phyloP scores from a whole-genome alignment of 164 flowering plant species.

The Chimonanthus praecox region DNA sequence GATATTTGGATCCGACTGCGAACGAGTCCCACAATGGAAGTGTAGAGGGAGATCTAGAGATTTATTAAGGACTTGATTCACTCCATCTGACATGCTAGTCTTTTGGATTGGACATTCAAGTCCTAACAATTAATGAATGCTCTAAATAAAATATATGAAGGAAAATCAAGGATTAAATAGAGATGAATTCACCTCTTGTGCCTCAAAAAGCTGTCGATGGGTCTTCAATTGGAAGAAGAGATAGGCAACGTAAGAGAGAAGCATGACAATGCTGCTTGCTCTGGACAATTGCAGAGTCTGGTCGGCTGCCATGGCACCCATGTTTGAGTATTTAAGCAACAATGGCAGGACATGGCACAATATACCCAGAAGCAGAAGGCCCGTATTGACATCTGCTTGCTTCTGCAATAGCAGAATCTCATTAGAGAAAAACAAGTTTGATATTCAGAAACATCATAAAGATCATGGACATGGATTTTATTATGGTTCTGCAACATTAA shows the following conservation, averaged over 20 bases:
- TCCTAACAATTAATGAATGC: too few relatives aligned
- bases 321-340: conserved; percentile 34
- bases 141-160: neutral
- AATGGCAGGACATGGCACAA: conserved; percentile 70
- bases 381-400: conserved; percentile 73
- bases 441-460: neutral
- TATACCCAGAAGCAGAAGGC: conserved; percentile 56
- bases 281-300: conserved; percentile 57
- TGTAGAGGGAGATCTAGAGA: too few relatives aligned
- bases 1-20: too few relatives aligned
- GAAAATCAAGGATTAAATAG: neutral
- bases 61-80: too few relatives aligned
- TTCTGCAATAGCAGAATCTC: conserved; percentile 38
- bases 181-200: conserved; percentile 38
- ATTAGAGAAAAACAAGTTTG: neutral
- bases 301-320: conserved; percentile 6
- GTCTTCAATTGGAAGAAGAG: conserved; percentile 76
- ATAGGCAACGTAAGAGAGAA: conserved; percentile 55
- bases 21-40: too few relatives aligned
- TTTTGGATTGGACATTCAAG: too few relatives aligned
- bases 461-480: too few relatives aligned
- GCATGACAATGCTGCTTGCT: conserved; percentile 73
- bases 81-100: too few relatives aligned
- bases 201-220: conserved; percentile 63
- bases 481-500: too few relatives aligned